phyloP scores from a whole-genome alignment of 371 early-diverging fungal species.

The Nosema bombycis region DNA sequence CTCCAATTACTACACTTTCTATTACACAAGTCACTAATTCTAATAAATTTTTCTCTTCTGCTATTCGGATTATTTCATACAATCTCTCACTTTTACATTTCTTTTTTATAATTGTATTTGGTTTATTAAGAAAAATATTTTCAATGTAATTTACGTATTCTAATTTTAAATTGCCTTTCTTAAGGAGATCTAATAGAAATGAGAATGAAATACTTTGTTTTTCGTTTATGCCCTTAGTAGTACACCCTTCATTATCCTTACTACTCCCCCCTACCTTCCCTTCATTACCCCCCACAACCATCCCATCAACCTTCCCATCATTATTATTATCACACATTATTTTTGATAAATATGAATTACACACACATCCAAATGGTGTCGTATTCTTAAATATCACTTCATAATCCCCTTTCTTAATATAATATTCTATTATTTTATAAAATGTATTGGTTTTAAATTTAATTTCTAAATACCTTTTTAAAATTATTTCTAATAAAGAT shows the following conservation, averaged over 20 bases:
- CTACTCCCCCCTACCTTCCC: not conserved
- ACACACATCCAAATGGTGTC: slow-evolving; percentile 6
- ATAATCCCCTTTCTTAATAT: slow-evolving; percentile 2
- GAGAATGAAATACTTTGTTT: no score
- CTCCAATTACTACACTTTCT: no score
- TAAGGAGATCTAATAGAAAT: no score
- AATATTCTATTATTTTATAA: slow-evolving; percentile 19
- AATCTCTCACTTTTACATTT: no score
- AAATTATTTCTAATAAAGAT: slow-evolving; percentile 21
- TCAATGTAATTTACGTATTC: no score
- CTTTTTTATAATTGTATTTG: no score
- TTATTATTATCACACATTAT: not conserved
- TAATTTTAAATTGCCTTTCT: no score
- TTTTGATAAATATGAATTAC: slow-evolving; percentile 19
- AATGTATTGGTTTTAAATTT: slow-evolving; percentile 17
- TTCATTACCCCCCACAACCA: not conserved
- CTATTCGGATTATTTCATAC: no score
- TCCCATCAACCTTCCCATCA: not conserved
- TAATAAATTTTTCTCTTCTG: no score
- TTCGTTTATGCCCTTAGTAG: no score
- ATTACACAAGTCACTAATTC: no score
- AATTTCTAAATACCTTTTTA: slow-evolving; percentile 9
- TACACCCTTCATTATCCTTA: not conserved
- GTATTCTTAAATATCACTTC: slow-evolving; percentile 20
- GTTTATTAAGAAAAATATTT: no score